Evolutionary conservation across 1,284 basidiomycete species (phyloP), one percentile per base, ranked within the genome.

Genomic region (Heterobasidion occidentale): DNA sequence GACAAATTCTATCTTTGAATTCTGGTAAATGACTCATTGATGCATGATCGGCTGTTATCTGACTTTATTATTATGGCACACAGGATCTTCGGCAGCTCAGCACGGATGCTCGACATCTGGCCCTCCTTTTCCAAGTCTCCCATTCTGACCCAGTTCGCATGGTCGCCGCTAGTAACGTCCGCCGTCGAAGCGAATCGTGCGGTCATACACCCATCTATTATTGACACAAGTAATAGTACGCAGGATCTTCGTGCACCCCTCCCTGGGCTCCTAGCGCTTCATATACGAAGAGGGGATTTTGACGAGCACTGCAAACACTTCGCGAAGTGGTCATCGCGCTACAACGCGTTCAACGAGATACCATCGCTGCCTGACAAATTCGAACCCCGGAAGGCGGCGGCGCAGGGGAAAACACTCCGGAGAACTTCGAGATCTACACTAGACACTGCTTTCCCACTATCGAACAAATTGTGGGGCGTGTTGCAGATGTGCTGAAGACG

Each of bases 221-320:
- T 61, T 15, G 36, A 17, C 14, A 11, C n/a, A 1, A 5, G 14
- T 35, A 27, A 27, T 27, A 27, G 27, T 27, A 27, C 27, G 27
- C 27, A 27, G 49, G 27, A 15, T 9, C 14, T 9, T 19, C 15
- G 14, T 9, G 20, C 66, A 11, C 44, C 53, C 38, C 52, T 53
- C 9, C 49, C 73, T 4, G 83, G 81, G 1, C 71, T 88, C 14
- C 68, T 88, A 35, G 86, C 83, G 0, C 62, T 89, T 11, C 86
- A 90, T 62, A 70, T 88, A 50, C 79, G 86, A 0, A 73, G 84
- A 2, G 87, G 86, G 9, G 87, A 89, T 66, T 89, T 80, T 66
- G 72, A 65, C 36, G 72, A 77, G 0, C 85, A 87, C 64, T 89
- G 86, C 63, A 68, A 71, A 7, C 74, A 78, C 58, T 74, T 87